Evolutionary conservation across 2,329 filamentous ascomycete genomes (phyloP).

Genomic region (Talaromyces atroroseus): DNA sequence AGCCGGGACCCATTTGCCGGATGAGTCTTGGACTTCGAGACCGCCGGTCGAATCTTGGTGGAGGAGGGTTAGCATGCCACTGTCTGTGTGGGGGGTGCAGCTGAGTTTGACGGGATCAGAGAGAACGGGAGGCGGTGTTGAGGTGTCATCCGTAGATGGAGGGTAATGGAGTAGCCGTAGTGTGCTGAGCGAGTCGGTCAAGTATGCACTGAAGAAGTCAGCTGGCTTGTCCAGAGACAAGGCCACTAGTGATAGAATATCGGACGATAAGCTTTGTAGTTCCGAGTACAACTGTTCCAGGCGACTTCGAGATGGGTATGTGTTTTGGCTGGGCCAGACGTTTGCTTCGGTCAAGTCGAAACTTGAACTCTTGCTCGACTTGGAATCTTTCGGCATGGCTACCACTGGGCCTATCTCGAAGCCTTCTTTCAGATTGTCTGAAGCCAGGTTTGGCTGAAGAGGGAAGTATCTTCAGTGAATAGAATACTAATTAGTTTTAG

Average conservation of each 20-base stretch:
- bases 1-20: slow-evolving; percentile 38
- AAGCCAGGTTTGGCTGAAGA: slow-evolving; percentile 32
- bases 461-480: slow-evolving; percentile 44
- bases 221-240: slow-evolving; percentile 34
- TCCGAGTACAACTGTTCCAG: slow-evolving; percentile 37
- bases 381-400: slow-evolving; percentile 7
- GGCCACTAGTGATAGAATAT: slow-evolving; percentile 37
- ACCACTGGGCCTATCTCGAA: slow-evolving; percentile 40
- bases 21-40: slow-evolving; percentile 42
- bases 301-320: slow-evolving; percentile 20
- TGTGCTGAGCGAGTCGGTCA: slow-evolving; percentile 39
- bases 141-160: slow-evolving; percentile 4
- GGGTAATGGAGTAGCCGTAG: slow-evolving; percentile 45
- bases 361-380: slow-evolving; percentile 16
- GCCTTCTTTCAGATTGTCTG: slow-evolving; percentile 44
- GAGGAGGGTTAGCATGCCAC: slow-evolving; percentile 44
- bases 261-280: slow-evolving; percentile 35
- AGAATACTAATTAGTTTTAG: no score
- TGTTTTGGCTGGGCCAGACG: slow-evolving; percentile 31
- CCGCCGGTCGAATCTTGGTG: slow-evolving; percentile 45
- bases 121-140: slow-evolving; percentile 8
- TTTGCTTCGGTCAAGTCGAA: slow-evolving; percentile 40
- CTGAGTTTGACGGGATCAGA: slow-evolving; percentile 18
- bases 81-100: slow-evolving; percentile 36
- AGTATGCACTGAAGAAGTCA: slow-evolving; percentile 38